Percentiles rank a stretch among this genome's conserved stretches.
Conservation (phyloP, 2,329 filamentous ascomycete species). For the Aureobasidium pullulans region DNA sequence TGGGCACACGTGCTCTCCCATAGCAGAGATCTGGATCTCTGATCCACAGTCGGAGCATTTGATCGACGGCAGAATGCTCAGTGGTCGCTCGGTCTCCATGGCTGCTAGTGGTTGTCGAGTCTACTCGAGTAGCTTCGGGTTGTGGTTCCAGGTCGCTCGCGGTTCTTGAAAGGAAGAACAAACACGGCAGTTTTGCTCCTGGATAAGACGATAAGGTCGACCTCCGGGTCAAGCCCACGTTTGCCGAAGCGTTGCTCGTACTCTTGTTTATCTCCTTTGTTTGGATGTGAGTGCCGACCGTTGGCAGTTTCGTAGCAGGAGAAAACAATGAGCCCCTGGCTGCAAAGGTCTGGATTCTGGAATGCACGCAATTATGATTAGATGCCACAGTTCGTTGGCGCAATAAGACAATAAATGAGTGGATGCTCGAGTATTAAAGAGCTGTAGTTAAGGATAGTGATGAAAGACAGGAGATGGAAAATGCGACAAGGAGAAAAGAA, state of each 20-base stretch:
- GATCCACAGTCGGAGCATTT: conserved; percentile 77
- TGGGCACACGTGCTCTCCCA: conserved; percentile 74
- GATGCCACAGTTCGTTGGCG: neutral
- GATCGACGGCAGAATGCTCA: conserved; percentile 69
- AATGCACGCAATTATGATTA: conserved; percentile 10
- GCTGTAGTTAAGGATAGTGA: neutral
- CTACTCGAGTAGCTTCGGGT: neutral
- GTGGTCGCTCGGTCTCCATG: conserved; percentile 13
- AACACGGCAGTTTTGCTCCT: neutral
- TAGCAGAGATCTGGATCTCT: conserved; percentile 73
- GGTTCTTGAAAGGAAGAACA: neutral
- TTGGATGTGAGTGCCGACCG: conserved; percentile 1
- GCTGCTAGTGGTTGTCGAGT: neutral
- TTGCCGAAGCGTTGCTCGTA: neutral
- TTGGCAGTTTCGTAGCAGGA: neutral
- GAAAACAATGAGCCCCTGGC: conserved; percentile 10
- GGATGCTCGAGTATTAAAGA: conserved; percentile 5
- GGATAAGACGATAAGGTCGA: conserved; percentile 12
- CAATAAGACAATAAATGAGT: conserved; percentile 6
- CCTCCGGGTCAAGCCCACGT: neutral
- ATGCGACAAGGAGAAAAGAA: neutral
- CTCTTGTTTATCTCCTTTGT: neutral
- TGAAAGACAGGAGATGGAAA: neutral
- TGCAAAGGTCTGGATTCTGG: conserved; percentile 9
- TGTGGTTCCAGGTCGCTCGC: neutral